Conservation (phyloP, 192 early-diverging fungal genomes). For the Coemansia brasiliensis region DNA sequence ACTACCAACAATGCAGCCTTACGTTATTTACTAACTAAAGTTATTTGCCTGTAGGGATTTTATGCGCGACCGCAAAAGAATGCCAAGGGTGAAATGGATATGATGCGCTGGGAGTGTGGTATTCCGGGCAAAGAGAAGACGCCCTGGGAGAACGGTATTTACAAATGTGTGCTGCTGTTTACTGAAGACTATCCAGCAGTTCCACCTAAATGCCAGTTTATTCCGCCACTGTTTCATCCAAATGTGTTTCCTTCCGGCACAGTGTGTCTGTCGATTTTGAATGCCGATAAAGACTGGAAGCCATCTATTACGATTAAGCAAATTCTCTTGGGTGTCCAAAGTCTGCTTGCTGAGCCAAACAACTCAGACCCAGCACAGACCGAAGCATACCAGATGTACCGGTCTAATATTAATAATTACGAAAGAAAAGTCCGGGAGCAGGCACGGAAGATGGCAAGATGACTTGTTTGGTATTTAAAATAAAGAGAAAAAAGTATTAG, state of each 20-base stretch:
- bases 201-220: slow-evolving; percentile 85
- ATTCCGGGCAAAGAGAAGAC: slow-evolving; percentile 72
- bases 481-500: neutral
- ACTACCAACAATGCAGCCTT: no score
- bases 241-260: slow-evolving; percentile 98
- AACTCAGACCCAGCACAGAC: slow-evolving; percentile 78
- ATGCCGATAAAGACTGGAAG: slow-evolving; percentile 94
- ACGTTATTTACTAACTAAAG: neutral
- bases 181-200: slow-evolving; percentile 88
- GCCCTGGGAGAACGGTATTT: slow-evolving; percentile 88
- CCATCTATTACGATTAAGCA: slow-evolving; percentile 95
- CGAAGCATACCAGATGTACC: slow-evolving; percentile 45
- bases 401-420: slow-evolving; percentile 57
- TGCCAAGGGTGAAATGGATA: slow-evolving; percentile 72
- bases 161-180: slow-evolving; percentile 79
- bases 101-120: slow-evolving; percentile 82
- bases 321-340: slow-evolving; percentile 92
- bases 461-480: neutral
- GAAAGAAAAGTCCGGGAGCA: slow-evolving; percentile 62
- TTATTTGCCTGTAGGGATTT: slow-evolving; percentile 66
- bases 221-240: slow-evolving; percentile 82
- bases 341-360: slow-evolving; percentile 89
- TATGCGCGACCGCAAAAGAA: slow-evolving; percentile 88
- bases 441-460: slow-evolving; percentile 47
- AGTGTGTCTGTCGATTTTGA: slow-evolving; percentile 94